Evolutionary conservation across 768 basidiomycete genomes (phyloP), one percentile per base, ranked within the genome.

Genomic region (Psilocybe subaeruginosa): DNA sequence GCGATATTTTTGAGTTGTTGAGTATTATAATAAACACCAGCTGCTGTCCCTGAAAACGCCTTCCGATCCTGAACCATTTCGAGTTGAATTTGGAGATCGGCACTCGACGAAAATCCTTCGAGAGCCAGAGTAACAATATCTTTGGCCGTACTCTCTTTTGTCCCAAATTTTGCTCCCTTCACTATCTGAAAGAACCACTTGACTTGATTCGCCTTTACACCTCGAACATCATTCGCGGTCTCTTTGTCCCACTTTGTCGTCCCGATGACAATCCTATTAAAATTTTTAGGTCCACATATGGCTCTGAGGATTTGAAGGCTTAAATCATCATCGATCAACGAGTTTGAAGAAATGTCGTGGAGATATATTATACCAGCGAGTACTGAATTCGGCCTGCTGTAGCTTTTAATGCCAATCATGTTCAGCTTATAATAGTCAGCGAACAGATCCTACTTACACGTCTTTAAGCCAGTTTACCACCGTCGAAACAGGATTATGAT

Each of bases 241-340:
- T 39, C 37, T 0, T 39, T 39, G 7, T 39, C 37, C 82, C 82
- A 84, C 77, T 78, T 81, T 46, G 77, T 84, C 54, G 84, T 85
- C 33, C 74, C 74, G 54, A 85, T 76, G 50, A 82, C 73, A 48
- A 84, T 76, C 60, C 83, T 82, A 39, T 76, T 69, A 56, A 83
- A 73, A 3, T 76, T 72, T 55, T 68, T 70, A 29, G 78, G 73
- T 19, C 83, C 83, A 64, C 83, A 84, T 8, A 85, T 73, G 47
- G 81, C 75, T 54, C 76, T 72, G 68, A 85, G 85, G 70, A 84
- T 78, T 17, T 69, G 69, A 43, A 82, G 75, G 69, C 81, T 83
- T 60, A 73, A 73, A 33, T 63, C 70, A 33, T 77, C 70, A 31
- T 76, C 76, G 52, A 72, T 73, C 64, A 79, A 52, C 9, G 29